Conservation (phyloP, 1,284 basidiomycete species). For the Malassezia obtusa region DNA sequence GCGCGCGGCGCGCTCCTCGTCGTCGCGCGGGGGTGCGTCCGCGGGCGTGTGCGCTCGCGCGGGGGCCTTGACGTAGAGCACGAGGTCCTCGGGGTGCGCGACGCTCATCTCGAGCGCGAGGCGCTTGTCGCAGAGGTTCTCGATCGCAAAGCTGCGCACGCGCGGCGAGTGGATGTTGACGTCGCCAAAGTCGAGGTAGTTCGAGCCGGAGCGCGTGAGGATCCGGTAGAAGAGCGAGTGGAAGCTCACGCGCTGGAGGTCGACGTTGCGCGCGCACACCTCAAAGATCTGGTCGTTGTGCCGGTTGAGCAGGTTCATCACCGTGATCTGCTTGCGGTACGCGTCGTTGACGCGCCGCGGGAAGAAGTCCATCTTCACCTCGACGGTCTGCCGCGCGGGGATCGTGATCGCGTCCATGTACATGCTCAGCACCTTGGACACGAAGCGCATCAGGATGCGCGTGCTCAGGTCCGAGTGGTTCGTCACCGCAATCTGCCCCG, state of each 20-base stretch:
- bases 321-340: constrained; percentile 53
- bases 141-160: constrained; percentile 51
- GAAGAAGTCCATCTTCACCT: constrained; percentile 52
- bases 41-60: constrained; percentile 1
- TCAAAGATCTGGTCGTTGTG: constrained; percentile 51
- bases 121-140: constrained; percentile 49
- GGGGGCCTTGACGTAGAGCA: constrained; percentile 49
- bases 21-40: constrained; percentile 5
- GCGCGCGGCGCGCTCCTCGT: constrained; percentile 14
- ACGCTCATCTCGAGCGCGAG: constrained; percentile 51
- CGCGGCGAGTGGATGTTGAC: constrained; percentile 52
- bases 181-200: constrained; percentile 53
- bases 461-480: constrained; percentile 51
- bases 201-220: constrained; percentile 52
- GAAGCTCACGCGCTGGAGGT: constrained; percentile 52
- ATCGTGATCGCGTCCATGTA: constrained; percentile 52
- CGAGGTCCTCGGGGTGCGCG: constrained; percentile 52
- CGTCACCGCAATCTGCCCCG: constrained; percentile 49
- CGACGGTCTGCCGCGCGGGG: constrained; percentile 50
- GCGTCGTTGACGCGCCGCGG: constrained; percentile 52
- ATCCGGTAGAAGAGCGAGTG: constrained; percentile 54
- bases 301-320: constrained; percentile 46
- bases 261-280: constrained; percentile 51
- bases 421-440: constrained; percentile 52
- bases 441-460: constrained; percentile 52